Percentiles rank a stretch among this genome's conserved stretches.
These are phyloP conservation scores for Pestalotiopsis sp. DNA, from an alignment of 2,329 filamentous ascomycete species.

Conservation along the genomic window DNA sequence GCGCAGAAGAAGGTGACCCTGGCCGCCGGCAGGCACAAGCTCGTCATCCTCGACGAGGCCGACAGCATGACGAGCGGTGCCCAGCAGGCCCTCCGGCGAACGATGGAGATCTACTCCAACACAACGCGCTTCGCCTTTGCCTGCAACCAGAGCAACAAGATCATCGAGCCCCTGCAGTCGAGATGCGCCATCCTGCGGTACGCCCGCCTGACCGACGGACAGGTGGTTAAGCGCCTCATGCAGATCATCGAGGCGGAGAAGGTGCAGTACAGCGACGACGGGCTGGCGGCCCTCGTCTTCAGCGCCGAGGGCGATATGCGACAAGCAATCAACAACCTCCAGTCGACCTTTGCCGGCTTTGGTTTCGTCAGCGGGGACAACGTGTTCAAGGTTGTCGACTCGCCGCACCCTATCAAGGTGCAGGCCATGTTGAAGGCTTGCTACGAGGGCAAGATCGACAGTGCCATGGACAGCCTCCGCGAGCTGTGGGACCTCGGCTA, in stretches of 20 bases:
- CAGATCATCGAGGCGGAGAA: conserved; percentile 93
- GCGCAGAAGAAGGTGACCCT: conserved; percentile 99
- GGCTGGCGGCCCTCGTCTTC: conserved; percentile 93
- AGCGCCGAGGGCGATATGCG: conserved; percentile 98
- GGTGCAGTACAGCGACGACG: conserved; percentile 90
- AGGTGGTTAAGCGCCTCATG: conserved; percentile 86
- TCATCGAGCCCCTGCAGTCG: conserved; percentile 98
- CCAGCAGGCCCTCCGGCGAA: conserved; percentile 90
- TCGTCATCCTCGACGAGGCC: conserved; percentile 96
- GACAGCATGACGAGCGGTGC: conserved; percentile 98
- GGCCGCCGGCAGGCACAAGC: conserved; percentile 86
- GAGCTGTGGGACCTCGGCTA: conserved; percentile 96
- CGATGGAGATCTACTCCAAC: conserved; percentile 98
- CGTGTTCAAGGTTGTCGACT: conserved; percentile 96
- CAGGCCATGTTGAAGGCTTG: conserved; percentile 98
- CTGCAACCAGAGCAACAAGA: conserved; percentile 98
- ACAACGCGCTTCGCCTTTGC: conserved; percentile 97
- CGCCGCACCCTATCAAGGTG: conserved; percentile 95
- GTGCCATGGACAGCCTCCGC: conserved; percentile 81
- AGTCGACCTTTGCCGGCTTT: conserved; percentile 91
- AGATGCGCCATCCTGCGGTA: conserved; percentile 96
- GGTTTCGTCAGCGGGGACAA: conserved; percentile 98
- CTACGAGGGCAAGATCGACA: conserved; percentile 88
- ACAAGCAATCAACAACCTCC: conserved; percentile 97
- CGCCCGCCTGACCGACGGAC: conserved; percentile 86